Percentiles rank a stretch among this genome's conserved stretches.
phyloP scores from a whole-genome alignment of 345 rosid genomes.

The Eutrema heterophyllum region DNA sequence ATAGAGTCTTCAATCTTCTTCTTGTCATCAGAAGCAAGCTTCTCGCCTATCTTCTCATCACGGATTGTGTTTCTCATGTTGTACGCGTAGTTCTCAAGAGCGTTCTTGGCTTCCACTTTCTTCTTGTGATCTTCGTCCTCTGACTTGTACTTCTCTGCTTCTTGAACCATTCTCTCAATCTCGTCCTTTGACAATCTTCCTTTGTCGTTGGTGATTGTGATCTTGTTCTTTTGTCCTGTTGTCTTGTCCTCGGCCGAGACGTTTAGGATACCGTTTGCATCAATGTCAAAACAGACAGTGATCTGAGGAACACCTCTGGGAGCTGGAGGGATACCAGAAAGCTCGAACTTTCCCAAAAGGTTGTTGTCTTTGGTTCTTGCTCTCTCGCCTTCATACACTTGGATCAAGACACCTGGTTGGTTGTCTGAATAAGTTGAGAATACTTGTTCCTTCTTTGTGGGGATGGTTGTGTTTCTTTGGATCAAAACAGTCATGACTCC shows the following conservation, averaged over 20 bases:
- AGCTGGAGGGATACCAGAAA: conserved; percentile 77
- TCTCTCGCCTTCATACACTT: conserved; percentile 73
- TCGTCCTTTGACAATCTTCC: conserved; percentile 73
- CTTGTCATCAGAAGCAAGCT: conserved; percentile 52
- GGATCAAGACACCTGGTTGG: conserved; percentile 69
- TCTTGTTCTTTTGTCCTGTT: conserved; percentile 70
- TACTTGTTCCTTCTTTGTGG: conserved; percentile 77
- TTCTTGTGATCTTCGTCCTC: conserved; percentile 75
- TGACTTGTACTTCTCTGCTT: conserved; percentile 72
- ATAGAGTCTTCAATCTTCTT: conserved; percentile 77
- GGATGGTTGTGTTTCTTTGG: conserved; percentile 69
- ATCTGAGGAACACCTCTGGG: conserved; percentile 80
- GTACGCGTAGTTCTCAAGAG: conserved; percentile 56
- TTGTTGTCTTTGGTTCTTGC: conserved; percentile 76
- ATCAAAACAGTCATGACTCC: conserved; percentile 75
- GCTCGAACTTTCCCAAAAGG: conserved; percentile 65
- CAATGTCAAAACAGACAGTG: conserved; percentile 72
- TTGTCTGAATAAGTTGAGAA: conserved; percentile 69
- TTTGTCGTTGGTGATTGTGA: conserved; percentile 73
- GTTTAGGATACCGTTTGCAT: conserved; percentile 71
- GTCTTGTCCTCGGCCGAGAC: conserved; percentile 78
- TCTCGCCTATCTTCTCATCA: conserved; percentile 64
- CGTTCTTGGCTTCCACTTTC: conserved; percentile 62
- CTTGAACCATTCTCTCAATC: conserved; percentile 74
- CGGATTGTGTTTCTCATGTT: conserved; percentile 69